Evolutionary conservation across 2,329 filamentous ascomycete species (phyloP).

Genomic region (Apiospora malaysiana): DNA sequence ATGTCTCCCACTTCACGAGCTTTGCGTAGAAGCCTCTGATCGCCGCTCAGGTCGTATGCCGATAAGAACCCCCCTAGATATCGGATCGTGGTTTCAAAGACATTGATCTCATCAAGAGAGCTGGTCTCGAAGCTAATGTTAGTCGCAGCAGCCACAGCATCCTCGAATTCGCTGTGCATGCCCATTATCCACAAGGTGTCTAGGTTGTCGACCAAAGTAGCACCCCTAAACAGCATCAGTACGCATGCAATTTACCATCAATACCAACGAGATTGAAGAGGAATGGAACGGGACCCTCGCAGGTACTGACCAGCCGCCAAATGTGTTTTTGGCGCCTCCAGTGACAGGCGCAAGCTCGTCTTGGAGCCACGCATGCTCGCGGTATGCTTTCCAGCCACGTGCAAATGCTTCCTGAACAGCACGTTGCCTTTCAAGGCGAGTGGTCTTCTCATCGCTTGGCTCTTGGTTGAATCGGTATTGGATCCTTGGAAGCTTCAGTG

Average conservation of each 20-base stretch:
- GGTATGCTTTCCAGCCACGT: constrained; percentile 46
- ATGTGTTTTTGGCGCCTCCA: constrained; percentile 45
- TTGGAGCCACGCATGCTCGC: constrained; percentile 46
- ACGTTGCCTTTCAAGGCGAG: constrained; percentile 29
- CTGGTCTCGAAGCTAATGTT: constrained; percentile 51
- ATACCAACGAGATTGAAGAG: not conserved
- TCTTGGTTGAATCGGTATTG: constrained; percentile 31
- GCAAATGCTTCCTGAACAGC: constrained; percentile 32
- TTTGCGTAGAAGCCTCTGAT: constrained; percentile 44
- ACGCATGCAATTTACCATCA: not conserved
- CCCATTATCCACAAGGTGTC: constrained; percentile 50
- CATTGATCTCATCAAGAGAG: constrained; percentile 36
- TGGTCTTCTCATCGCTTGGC: constrained; percentile 25
- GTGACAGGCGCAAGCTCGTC: constrained; percentile 50
- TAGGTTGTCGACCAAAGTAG: constrained; percentile 51
- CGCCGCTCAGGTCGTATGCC: constrained; percentile 45
- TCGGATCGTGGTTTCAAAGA: constrained; percentile 47
- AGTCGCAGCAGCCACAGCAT: constrained; percentile 46
- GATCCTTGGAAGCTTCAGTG: constrained; percentile 31
- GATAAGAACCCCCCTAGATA: constrained; percentile 40
- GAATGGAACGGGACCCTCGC: not conserved
- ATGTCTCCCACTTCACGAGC: constrained; percentile 48
- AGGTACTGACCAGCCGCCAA: constrained; percentile 47
- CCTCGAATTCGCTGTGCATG: constrained; percentile 50
- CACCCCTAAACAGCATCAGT: constrained; percentile 28